phyloP scores from a whole-genome alignment of 2,329 filamentous ascomycete species.

The Chalaropsis thielavioides region DNA sequence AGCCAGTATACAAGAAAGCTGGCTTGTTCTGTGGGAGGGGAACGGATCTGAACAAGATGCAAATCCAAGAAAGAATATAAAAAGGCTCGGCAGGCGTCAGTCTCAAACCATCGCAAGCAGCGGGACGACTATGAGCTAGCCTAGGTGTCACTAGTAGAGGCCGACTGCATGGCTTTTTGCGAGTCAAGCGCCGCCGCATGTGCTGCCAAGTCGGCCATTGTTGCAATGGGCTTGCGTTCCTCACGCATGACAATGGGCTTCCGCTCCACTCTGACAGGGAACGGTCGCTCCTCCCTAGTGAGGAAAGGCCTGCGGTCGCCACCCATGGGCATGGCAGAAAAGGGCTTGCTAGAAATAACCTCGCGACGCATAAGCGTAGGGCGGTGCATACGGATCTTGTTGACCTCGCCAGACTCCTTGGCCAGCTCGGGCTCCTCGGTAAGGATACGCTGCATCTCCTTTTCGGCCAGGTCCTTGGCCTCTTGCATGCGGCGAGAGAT shows the following conservation, averaged over 20 bases:
- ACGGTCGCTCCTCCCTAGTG: neutral
- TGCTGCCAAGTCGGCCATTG: slow-evolving; percentile 3
- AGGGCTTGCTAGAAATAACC: slow-evolving; percentile 21
- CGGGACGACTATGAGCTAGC: neutral
- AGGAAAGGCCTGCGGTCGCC: neutral
- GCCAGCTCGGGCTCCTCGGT: slow-evolving; percentile 37
- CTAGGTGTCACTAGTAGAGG: neutral
- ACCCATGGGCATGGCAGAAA: neutral
- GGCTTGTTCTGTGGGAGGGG: neutral
- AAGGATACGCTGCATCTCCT: slow-evolving; percentile 42
- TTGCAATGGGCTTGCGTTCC: slow-evolving; percentile 1
- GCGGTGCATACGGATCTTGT: slow-evolving; percentile 35
- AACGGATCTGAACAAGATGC: slow-evolving; percentile 2
- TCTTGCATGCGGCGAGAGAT: slow-evolving; percentile 51
- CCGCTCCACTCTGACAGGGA: neutral
- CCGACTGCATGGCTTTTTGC: neutral
- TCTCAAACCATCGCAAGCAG: neutral
- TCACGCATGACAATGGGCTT: neutral
- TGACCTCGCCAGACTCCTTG: slow-evolving; percentile 27
- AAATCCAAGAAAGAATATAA: slow-evolving; percentile 12
- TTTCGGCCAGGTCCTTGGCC: slow-evolving; percentile 45
- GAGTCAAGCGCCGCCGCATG: neutral
- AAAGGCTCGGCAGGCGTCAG: neutral
- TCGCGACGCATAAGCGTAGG: slow-evolving; percentile 40
- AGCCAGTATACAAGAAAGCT: neutral